Evolutionary conservation across 768 basidiomycete species (phyloP), one percentile per base, ranked within the genome.

Genomic region (Termitomyces sp.): DNA sequence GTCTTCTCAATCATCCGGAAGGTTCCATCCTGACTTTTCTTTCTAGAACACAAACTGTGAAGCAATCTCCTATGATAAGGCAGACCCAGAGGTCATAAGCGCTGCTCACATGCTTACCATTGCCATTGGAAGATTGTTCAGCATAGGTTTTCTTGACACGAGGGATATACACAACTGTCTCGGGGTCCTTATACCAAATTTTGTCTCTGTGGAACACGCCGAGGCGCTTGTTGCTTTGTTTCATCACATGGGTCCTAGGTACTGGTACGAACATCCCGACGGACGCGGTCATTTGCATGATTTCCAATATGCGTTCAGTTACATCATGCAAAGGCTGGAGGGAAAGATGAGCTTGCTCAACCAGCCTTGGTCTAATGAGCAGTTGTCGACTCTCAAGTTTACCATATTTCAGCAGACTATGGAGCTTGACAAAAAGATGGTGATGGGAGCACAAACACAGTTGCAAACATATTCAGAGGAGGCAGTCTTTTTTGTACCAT

Each of bases 171-270:
- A 55, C 28, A 54, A 46, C 7, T 60, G 61, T 38, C 53, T 63
- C 20, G 57, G 55, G 26, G 47, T 55, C 10, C 58, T 65, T 20
- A 48, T 62, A 18, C 33, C 54, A 22, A 65, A 62, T 51, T 60
- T 62, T 18, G 56, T 62, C 43, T 61, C 65, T 18, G 53, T 60
- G 41, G 65, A 65, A 49, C 65, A 65, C 24, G 57, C 60, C 36
- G 59, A 65, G 24, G 61, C 60, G 3, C 45, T 65, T 5, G 57
- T 56, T 10, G 54, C 54, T 20, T 36, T 65, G 35, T 43, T 65
- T 30, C 50, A 50, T 16, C 57, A 56, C 30, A 60, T 58, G 18
- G 62, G 64, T 16, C 49, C 59, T 8, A 44, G 43, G 1, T 63
- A 61, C 41, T 65, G 64, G 64, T 58, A 57, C n/a, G 40, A 45